Base-by-base conservation (phyloP, 768 basidiomycete species). In the Rhizopogon roseolus region DNA sequence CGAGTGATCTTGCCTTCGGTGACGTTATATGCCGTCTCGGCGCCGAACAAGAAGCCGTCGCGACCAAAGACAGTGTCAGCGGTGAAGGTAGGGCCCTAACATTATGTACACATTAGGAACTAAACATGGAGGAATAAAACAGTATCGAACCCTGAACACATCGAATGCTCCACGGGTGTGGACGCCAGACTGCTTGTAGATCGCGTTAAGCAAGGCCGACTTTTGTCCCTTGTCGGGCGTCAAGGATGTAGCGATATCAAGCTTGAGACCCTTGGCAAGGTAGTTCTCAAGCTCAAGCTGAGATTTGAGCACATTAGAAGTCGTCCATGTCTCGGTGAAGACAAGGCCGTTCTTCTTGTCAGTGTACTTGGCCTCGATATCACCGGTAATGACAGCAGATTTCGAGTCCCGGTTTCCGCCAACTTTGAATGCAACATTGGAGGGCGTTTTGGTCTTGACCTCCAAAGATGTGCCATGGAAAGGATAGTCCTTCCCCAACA, bases 11-110 rank as follows among this genome's bases (percentile, higher is more conserved):
- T 86, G 66, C 94, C 96, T 63, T 92, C 90, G 48, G 88, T 92
- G 69, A 98, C 91, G 71, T 98, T 96, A 81, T 98, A 98, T 49
- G 93, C 84, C 38, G 93, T 87, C 80, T 99, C 97, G 59, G 83
- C 92, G 78, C 97, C 97, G 55, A 96, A 75, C 56, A 98, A 89
- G 88, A 98, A 93, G 55, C 97, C 97, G 65, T 98, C 93, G 65
- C 94, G 95, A 61, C 95, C 95, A 60, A 96, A 66, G 62, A 96
- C 97, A 57, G 92, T 81, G 74, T 99, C 97, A 49, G 94, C 88
- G 60, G 94, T 98, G 81, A 98, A 90, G 50, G 93, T 96, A 44
- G 96, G 96, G 49, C 97, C 97, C 94, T 97, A 38, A 41, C 8
- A 48, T 52, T 37, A 17, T 29, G 59, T 36, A 38, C 11, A 37